Percentiles rank a stretch among this genome's conserved stretches.
phyloP scores from a whole-genome alignment of 1,139 yeast species.

The Hemisphaericaspora lyxosophila region DNA sequence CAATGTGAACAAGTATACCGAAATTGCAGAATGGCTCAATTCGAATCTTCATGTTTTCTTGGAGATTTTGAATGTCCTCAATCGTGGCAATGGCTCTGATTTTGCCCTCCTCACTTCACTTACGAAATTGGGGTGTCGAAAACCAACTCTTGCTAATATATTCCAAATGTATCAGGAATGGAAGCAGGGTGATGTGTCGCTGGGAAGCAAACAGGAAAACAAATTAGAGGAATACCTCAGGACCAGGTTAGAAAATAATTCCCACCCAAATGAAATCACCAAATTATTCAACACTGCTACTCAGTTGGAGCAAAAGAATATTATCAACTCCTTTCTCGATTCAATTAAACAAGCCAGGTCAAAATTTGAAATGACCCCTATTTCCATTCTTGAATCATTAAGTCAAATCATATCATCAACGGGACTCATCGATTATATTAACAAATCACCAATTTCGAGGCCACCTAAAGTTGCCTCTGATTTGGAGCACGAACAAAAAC shows the following conservation, averaged over 20 bases:
- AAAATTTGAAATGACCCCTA: constrained; percentile 13
- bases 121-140: constrained; percentile 17
- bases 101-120: constrained; percentile 33
- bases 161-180: constrained; percentile 5
- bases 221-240: constrained; percentile 19
- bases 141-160: not conserved
- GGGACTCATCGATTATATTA: constrained; percentile 24
- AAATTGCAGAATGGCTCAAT: constrained; percentile 54
- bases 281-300: constrained; percentile 3
- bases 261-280: not conserved
- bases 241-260: not conserved
- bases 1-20: constrained; percentile 42
- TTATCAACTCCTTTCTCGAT: constrained; percentile 1
- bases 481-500: constrained; percentile 9
- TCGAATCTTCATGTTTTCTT: constrained; percentile 50
- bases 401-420: constrained; percentile 20
- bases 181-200: not conserved
- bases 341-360: constrained; percentile 13
- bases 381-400: constrained; percentile 15
- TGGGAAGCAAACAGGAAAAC: constrained; percentile 4
- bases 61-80: constrained; percentile 47
- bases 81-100: constrained; percentile 31
- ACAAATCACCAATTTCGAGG: constrained; percentile 13
- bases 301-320: not conserved
- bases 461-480: constrained; percentile 3